Percentiles rank a stretch among this genome's conserved stretches.
These are phyloP conservation scores for Lepiota subincarnata DNA, from an alignment of 768 basidiomycete genomes.

Conservation along the genomic window DNA sequence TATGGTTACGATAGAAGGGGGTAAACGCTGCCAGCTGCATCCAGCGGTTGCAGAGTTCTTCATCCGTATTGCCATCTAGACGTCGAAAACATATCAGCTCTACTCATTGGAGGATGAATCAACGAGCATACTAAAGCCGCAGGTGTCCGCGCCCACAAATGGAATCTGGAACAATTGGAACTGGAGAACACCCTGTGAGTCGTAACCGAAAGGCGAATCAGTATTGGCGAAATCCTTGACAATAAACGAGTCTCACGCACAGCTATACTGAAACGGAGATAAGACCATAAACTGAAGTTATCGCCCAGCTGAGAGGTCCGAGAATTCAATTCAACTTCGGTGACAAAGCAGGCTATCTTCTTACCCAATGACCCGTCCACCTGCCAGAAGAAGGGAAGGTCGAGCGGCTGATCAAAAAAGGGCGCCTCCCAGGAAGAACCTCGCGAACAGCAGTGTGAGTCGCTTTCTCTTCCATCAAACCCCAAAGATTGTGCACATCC, in stretches of 20 bases:
- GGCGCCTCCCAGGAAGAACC: slow-evolving; percentile 55
- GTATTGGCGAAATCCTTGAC: slow-evolving; percentile 1
- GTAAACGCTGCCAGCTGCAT: slow-evolving; percentile 82
- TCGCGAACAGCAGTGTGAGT: slow-evolving; percentile 56
- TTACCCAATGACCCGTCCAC: slow-evolving; percentile 72
- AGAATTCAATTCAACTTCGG: slow-evolving; percentile 12
- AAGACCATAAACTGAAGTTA: slow-evolving; percentile 72
- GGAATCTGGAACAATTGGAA: slow-evolving; percentile 85
- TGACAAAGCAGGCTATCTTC: slow-evolving; percentile 15
- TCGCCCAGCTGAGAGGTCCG: slow-evolving; percentile 57
- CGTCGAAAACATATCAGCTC: slow-evolving; percentile 6
- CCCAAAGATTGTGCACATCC: slow-evolving; percentile 70
- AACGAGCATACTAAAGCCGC: slow-evolving; percentile 50
- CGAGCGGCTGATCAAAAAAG: slow-evolving; percentile 68
- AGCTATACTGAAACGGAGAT: slow-evolving; percentile 59
- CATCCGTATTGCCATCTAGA: slow-evolving; percentile 60
- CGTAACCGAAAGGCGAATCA: slow-evolving; percentile 5
- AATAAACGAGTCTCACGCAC: slow-evolving; percentile 23
- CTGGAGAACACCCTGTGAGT: slow-evolving; percentile 62
- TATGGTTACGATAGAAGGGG: slow-evolving; percentile 83
- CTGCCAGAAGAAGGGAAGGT: slow-evolving; percentile 66
- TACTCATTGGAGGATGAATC: slow-evolving; percentile 14
- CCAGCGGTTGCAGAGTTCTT: slow-evolving; percentile 82
- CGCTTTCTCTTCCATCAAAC: slow-evolving; percentile 65
- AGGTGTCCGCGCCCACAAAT: slow-evolving; percentile 79